phyloP scores from a whole-genome alignment of 139 green algal genomes.

The Spirogloea muscicola region DNA sequence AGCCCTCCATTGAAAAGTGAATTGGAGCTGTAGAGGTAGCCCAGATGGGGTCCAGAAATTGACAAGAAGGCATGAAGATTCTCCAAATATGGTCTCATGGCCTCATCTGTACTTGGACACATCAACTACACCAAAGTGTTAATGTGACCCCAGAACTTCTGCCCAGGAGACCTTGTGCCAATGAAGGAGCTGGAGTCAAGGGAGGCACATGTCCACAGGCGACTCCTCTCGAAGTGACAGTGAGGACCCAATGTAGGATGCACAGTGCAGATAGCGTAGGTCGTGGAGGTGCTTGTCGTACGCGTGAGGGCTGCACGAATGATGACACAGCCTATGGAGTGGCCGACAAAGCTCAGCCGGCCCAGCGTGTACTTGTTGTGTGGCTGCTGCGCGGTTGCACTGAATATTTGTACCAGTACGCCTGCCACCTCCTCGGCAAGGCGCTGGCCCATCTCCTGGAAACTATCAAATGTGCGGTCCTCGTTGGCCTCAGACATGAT shows the following conservation, averaged over 20 bases:
- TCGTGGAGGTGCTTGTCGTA: too few relatives aligned
- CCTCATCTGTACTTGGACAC: constrained; percentile 29
- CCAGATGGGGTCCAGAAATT: constrained; percentile 64
- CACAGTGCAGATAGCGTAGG: not conserved
- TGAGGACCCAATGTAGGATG: not conserved
- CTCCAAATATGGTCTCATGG: constrained; percentile 48
- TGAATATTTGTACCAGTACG: constrained; percentile 18
- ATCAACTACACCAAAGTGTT: too few relatives aligned
- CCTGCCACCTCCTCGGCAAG: constrained; percentile 43
- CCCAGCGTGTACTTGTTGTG: constrained; percentile 6
- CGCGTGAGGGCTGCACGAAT: constrained; percentile 57
- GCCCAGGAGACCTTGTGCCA: too few relatives aligned
- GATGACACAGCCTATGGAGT: constrained; percentile 71
- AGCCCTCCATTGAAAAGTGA: constrained; percentile 57
- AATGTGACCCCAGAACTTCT: too few relatives aligned
- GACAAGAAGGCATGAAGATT: constrained; percentile 60
- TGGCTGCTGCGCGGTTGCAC: not conserved
- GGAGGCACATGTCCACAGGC: not conserved
- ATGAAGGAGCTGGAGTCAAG: not conserved
- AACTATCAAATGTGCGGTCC: constrained; percentile 37
- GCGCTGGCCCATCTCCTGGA: constrained; percentile 41
- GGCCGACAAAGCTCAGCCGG: constrained; percentile 58
- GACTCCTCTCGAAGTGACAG: not conserved
- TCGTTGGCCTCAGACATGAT: constrained; percentile 52
- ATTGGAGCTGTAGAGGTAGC: constrained; percentile 62